A percentile compares a stretch with the other conserved stretches of the same genome.
Conservation (phyloP, 106 monocot genomes). For the Alisma plantagoaquatica region DNA sequence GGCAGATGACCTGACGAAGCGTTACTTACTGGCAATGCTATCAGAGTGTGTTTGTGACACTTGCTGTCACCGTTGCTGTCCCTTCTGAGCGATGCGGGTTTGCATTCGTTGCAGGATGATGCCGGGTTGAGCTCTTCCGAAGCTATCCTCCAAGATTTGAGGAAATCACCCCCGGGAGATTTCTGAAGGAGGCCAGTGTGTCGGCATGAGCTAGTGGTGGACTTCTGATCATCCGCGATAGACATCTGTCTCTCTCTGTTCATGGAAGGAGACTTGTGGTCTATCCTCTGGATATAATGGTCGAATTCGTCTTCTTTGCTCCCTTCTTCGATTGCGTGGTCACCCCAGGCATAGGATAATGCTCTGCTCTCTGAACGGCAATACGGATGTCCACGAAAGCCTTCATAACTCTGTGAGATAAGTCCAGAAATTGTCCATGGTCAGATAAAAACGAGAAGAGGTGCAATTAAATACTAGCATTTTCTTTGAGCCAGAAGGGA, state of each 20-base stretch:
- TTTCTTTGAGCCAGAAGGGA: too few relatives aligned
- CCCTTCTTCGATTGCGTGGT: slow-evolving; percentile 31
- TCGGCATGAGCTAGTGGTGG: slow-evolving; percentile 8
- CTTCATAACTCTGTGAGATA: slow-evolving; percentile 61
- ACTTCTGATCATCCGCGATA: slow-evolving; percentile 8
- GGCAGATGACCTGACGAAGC: slow-evolving; percentile 6
- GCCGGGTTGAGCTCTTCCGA: slow-evolving; percentile 35
- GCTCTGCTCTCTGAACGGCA: slow-evolving; percentile 39
- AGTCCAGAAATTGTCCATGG: too few relatives aligned
- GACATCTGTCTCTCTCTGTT: background rate
- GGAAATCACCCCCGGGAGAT: slow-evolving; percentile 2
- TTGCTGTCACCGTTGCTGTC: background rate
- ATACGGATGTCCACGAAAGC: slow-evolving; percentile 38
- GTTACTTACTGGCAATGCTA: too few relatives aligned
- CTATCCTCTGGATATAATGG: background rate
- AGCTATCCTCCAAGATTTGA: slow-evolving; percentile 23
- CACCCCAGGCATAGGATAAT: slow-evolving; percentile 43
- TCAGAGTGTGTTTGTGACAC: background rate
- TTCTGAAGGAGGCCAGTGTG: background rate
- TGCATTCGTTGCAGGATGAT: slow-evolving; percentile 39
- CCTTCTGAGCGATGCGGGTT: slow-evolving; percentile 37
- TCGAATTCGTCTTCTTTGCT: slow-evolving; percentile 17
- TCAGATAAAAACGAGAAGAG: too few relatives aligned
- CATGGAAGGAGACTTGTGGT: slow-evolving; percentile 3
- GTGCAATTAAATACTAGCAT: too few relatives aligned